Evolutionary conservation across 495 filamentous ascomycete species (phyloP), one percentile per base, ranked within the genome.

Genomic region (Penicillium ucsense): DNA sequence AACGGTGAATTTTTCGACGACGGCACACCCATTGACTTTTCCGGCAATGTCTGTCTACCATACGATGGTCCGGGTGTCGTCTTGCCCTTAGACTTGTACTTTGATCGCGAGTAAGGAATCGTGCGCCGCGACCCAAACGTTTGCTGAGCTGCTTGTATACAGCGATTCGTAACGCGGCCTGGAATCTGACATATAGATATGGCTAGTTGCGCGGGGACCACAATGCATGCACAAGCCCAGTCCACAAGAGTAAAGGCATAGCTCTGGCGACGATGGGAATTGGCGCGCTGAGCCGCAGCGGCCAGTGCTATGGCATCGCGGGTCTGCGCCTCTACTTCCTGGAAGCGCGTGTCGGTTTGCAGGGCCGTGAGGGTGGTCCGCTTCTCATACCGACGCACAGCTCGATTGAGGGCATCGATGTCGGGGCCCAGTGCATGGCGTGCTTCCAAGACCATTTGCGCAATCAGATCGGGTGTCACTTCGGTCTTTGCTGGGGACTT

Each of bases 311-410:
- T 72, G 2, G 88, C 85, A 53, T 96, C 89, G 31, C 79, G 78
- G 12, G 94, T 61, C 36, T 85, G 76, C 0, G 65, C 58, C 47
- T 94, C 83, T 10, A 96, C 66, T 28, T 79, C 75, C 28, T 74
- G 71, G 34, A 97, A 75, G 11, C 86, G 79, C 11, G 76, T 74
- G 40, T 97, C 89, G 7, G 81, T 91, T 51, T 90, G 82, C 45
- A 82, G 73, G 0, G 81, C 68, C 12, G 84, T 76, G 2, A 90
- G 63, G 0, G 83, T 81, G 8, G 83, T 80, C 48, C 88, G 84
- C 62, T 95, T 96, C 68, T 98, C 92, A 53, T 95, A 95, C n/a
- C 88, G 81, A 9, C 92, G 78, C 31, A 97, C 84, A 0, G 92
- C 92, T 12, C 92, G 83, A 49, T 86, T 91, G 34, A 98, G 67